Evolutionary conservation across 345 rosid species (phyloP), one percentile per base, ranked within the genome.

Genomic region (Syzygium aqueum): DNA sequence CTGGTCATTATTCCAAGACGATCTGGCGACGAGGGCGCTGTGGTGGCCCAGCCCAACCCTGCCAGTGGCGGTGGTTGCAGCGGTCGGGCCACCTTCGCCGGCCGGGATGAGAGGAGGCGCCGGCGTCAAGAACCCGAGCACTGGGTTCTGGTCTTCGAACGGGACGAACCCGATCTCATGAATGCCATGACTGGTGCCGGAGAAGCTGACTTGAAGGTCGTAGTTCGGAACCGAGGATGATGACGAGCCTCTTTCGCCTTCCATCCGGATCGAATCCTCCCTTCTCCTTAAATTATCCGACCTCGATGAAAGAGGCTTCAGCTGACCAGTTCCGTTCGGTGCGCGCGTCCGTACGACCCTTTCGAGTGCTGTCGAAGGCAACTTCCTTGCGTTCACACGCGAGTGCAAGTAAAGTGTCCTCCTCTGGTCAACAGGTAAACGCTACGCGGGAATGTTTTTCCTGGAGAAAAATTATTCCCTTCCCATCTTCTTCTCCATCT

Each of bases 91-190:
- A 84, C 84, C 50, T 59, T 52, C 87, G 78, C 87, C 90, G 59
- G 92, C 90, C 84, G 92, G 88, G 73, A 91, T 82, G 33, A 88
- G 92, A 88, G 92, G 85, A 92, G 95, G 87, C 28, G 93, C 78
- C 11, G 97, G 94, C 43, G 96, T 89, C 92, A 95, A 92, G 91
- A 96, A 96, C 77, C 94, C 94, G 61, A 95, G 89, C 28, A 94
- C 95, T 54, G 93, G 96, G 73, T 94, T 93, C 88, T 95, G 82
- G 27, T 73, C 99, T 89, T 96, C 96, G 84, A 93, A 95, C 46
- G 94, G 98, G 30, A 93, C 91, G 85, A 96, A 96, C 28, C 95
- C 94, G 95, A 96, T 95, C 67, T 93, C 96, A 51, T 92, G 93
- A 87, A 95, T 93, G 85, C 94, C 86, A 80, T 92, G 93, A 67